A percentile compares a stretch with the other conserved stretches of the same genome.
phyloP scores from a whole-genome alignment of 495 filamentous ascomycete genomes.

The Glonium stellatum region DNA sequence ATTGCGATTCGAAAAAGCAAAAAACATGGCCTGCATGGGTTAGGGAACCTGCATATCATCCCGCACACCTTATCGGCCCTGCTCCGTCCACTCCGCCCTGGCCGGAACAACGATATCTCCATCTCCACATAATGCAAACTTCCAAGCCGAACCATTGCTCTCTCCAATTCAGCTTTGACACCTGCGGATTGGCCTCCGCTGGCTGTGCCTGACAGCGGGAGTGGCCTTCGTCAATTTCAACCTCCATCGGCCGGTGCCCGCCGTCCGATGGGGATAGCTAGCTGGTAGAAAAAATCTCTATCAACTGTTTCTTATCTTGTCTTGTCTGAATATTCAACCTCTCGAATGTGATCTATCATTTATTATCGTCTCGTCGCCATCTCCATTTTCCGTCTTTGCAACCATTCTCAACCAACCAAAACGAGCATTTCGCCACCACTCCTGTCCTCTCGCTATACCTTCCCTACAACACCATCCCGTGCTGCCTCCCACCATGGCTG shows the following conservation, averaged over 20 bases:
- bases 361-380: background rate
- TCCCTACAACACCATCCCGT: background rate
- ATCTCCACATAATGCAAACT: background rate
- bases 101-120: background rate
- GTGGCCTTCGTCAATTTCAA: background rate
- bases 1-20: background rate
- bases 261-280: background rate
- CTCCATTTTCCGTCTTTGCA: background rate
- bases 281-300: background rate
- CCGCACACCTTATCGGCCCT: background rate
- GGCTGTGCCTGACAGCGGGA: background rate
- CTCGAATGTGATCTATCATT: no score
- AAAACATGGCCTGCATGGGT: background rate
- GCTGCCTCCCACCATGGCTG: constrained; percentile 9
- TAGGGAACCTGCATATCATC: background rate
- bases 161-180: background rate
- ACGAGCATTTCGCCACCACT: background rate
- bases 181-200: background rate
- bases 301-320: background rate
- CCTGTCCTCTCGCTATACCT: background rate
- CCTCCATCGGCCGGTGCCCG: background rate
- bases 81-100: background rate
- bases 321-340: background rate
- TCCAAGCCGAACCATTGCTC: no score
- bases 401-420: background rate